Base-by-base conservation (phyloP, 768 basidiomycete species). In the Xerocomellus amylosporus region DNA sequence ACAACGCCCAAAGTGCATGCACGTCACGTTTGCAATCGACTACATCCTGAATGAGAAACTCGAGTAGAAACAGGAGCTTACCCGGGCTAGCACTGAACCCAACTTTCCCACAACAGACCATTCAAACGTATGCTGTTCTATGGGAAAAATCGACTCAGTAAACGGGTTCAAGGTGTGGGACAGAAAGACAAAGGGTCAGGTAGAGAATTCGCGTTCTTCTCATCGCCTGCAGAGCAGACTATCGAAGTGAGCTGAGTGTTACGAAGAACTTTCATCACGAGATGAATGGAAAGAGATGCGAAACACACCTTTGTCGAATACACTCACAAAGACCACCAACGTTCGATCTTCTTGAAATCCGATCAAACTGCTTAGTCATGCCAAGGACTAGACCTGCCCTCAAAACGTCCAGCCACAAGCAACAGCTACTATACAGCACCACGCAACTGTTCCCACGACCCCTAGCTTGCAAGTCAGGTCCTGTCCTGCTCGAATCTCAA, bases 181-280 rank as follows among this genome's bases (percentile, higher is more conserved):
- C 20, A 30, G 49, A 33, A 56, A 36, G 49, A 58, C 26, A 53
- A 47, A 46, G 38, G 53, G 49, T 81, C 79, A 82, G 71, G 60
- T 1, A 59, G 67, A 55, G 53, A 55, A 68, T 71, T 70, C 75
- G 76, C 60, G 50, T 78, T 80, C 71, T 78, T 83, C 82, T 83
- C 82, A 78, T 77, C 58, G 71, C 73, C 78, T 60, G 60, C 62
- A 49, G 54, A 68, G 77, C 70, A 72, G 69, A 55, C 75, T n/a
- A 48, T 83, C 82, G 81, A 83, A 82, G 82, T 83, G 82, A 83
- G 82, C 82, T 83, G 82, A 83, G 82, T 81, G 77, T 59, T 45
- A 68, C 69, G 68, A 71, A 62, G 37, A 51, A 46, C 22, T 68
- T 44, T 78, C 74, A 56, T 74, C 72, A 20, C 50, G 34, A 39